These are phyloP conservation scores for Ophiostoma ips DNA, from an alignment of 2,329 filamentous ascomycete species.

Conservation along the genomic window DNA sequence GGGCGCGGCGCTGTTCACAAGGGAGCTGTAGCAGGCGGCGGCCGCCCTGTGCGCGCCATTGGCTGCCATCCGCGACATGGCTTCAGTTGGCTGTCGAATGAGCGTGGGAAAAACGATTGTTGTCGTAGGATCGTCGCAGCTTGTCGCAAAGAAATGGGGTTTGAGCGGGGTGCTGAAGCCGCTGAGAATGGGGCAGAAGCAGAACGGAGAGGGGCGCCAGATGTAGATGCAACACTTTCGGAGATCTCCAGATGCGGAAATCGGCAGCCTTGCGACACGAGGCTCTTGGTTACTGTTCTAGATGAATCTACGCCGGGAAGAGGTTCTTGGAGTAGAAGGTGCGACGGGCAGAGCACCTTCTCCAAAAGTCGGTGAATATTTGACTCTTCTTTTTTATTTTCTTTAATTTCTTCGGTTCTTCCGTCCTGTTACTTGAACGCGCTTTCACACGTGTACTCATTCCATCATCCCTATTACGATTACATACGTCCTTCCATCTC, in stretches of 20 bases:
- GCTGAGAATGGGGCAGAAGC: background rate
- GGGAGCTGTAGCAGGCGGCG: constrained; percentile 10
- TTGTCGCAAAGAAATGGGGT: background rate
- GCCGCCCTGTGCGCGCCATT: constrained; percentile 7
- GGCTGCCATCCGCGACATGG: constrained; percentile 13
- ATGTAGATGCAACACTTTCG: too few relatives aligned
- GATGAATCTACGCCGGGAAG: too few relatives aligned
- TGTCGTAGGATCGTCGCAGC: background rate
- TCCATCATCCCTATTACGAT: too few relatives aligned
- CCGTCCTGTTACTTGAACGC: too few relatives aligned
- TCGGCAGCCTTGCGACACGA: too few relatives aligned
- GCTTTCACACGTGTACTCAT: too few relatives aligned
- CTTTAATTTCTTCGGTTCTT: background rate
- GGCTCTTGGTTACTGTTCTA: too few relatives aligned
- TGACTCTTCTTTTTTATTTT: background rate
- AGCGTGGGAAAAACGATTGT: too few relatives aligned
- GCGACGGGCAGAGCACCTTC: background rate
- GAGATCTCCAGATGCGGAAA: too few relatives aligned
- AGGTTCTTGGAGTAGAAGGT: too few relatives aligned
- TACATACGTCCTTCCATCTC: too few relatives aligned
- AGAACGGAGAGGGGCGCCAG: too few relatives aligned
- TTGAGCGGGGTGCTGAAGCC: background rate
- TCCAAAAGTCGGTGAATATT: background rate
- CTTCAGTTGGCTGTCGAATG: background rate
- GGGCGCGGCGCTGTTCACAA: constrained; percentile 7